These are phyloP conservation scores for Eutypa lata DNA, from an alignment of 2,329 filamentous ascomycete genomes.

Conservation along the genomic window DNA sequence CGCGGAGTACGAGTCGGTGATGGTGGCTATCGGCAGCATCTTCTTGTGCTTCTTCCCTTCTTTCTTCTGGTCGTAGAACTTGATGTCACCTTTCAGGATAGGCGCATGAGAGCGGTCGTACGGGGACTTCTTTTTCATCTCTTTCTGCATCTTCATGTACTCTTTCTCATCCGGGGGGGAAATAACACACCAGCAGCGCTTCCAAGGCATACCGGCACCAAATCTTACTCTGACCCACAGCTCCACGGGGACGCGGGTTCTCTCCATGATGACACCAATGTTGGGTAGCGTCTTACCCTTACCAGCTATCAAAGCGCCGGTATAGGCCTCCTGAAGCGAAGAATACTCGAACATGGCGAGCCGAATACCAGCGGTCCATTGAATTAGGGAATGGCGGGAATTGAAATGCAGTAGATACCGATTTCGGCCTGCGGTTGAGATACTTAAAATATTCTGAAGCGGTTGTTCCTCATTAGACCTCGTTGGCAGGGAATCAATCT, in stretches of 20 bases:
- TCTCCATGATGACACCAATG: conserved; percentile 84
- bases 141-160: conserved; percentile 77
- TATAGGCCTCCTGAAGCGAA: conserved; percentile 93
- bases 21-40: conserved; percentile 81
- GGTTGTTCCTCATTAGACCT: conserved; percentile 72
- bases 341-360: conserved; percentile 93
- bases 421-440: conserved; percentile 94
- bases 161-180: conserved; percentile 93
- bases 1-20: conserved; percentile 85
- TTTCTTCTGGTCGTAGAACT: conserved; percentile 82
- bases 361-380: conserved; percentile 94
- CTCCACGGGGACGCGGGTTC: conserved; percentile 71
- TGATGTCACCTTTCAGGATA: conserved; percentile 80
- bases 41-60: conserved; percentile 87
- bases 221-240: conserved; percentile 96
- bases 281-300: conserved; percentile 89
- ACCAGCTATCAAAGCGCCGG: conserved; percentile 88
- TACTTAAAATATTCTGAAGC: conserved; percentile 89
- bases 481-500: conserved; percentile 89
- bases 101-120: conserved; percentile 72
- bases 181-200: conserved; percentile 94
- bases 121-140: conserved; percentile 73
- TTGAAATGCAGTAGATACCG: conserved; percentile 96
- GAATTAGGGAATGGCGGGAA: conserved; percentile 84
- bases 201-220: conserved; percentile 92